Percentiles rank a stretch among this genome's conserved stretches.
Evolutionary conservation across 2,329 filamentous ascomycete species (phyloP).

Genomic region (Xylariaceae sp.): DNA sequence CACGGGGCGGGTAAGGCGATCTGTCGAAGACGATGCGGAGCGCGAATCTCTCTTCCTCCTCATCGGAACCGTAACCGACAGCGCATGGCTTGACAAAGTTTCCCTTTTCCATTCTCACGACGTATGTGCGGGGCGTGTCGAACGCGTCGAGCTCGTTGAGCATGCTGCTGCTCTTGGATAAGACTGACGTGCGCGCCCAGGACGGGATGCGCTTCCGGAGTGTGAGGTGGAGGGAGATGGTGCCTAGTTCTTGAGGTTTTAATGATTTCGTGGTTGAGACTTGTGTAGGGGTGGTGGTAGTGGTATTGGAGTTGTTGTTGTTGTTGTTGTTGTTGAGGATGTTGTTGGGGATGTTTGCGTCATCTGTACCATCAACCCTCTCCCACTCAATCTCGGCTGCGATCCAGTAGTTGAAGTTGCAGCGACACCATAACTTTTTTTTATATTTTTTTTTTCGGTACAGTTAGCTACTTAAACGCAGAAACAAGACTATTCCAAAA

Average conservation of each 20-base stretch:
- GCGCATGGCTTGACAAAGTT: conserved; percentile 22
- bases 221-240: conserved; percentile 21
- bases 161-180: conserved; percentile 14
- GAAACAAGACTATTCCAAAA: background rate
- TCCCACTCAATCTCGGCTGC: conserved; percentile 20
- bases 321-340: no score
- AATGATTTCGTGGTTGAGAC: conserved; percentile 2
- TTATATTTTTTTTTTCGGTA: no score
- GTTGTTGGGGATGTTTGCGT: no score
- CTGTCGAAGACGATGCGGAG: conserved; percentile 25
- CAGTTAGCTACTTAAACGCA: no score
- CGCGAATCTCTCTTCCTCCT: conserved; percentile 13
- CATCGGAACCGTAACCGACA: conserved; percentile 6
- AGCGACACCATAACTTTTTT: conserved; percentile 16
- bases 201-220: conserved; percentile 16
- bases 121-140: conserved; percentile 21
- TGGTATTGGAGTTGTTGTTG: no score
- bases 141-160: conserved; percentile 4
- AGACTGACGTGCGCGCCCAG: conserved; percentile 7
- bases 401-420: conserved; percentile 23
- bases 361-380: no score
- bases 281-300: no score
- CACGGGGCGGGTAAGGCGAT: conserved; percentile 25
- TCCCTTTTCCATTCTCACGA: conserved; percentile 23
- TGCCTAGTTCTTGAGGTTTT: conserved; percentile 11